Base-by-base conservation (phyloP, 805 yeast species). In the Saccharomycopsis malanga region DNA sequence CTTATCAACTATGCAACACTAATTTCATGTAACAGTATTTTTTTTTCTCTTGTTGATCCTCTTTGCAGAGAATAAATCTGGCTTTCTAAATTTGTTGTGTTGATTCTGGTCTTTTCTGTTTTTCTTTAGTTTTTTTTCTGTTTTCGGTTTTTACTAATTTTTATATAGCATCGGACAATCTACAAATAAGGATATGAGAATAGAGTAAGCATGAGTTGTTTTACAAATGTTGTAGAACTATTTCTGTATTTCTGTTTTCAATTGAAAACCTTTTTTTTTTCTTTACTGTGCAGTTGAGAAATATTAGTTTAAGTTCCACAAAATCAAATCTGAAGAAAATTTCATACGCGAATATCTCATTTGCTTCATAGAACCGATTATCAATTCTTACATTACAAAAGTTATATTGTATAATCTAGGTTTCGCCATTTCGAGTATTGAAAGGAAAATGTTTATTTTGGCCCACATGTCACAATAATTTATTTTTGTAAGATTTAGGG, bases 1-100 rank as follows among this genome's bases (percentile, higher is more conserved):
- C 30, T 32, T 52, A 9, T 22, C 45, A 9, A 39, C 23, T 27
- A 42, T 48, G 18, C 29, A 41, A 27, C 34, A 39, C 12, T 39
- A 17, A 39, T 4, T 15, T 25, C 30, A 12, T 20, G n/a, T n/a
- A 22, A 38, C 14, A 34, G 4, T 10, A 4, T 38, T 38, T n/a
- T n/a, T n/a, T n/a, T n/a, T n/a, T n/a, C n/a, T n/a, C n/a, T n/a
- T n/a, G n/a, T n/a, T 20, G 20, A 20, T 36, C 23, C n/a, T 36
- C n/a, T 36, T n/a, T 7, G 20, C n/a, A n/a, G 6, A 17, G 20
- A n/a, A 17, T 9, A 18, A 36, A 18, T 14, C n/a, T 36, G 20
- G 20, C 5, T n/a, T 4, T 36, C n/a, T n/a, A n/a, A n/a, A 15
- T 18, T 12, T 10, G 15, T 38, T 15, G 25, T 27, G 12, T 17